Evolutionary conservation across 176 grass and related monocot genomes (phyloP).

Genomic region (Aegilops longissima): DNA sequence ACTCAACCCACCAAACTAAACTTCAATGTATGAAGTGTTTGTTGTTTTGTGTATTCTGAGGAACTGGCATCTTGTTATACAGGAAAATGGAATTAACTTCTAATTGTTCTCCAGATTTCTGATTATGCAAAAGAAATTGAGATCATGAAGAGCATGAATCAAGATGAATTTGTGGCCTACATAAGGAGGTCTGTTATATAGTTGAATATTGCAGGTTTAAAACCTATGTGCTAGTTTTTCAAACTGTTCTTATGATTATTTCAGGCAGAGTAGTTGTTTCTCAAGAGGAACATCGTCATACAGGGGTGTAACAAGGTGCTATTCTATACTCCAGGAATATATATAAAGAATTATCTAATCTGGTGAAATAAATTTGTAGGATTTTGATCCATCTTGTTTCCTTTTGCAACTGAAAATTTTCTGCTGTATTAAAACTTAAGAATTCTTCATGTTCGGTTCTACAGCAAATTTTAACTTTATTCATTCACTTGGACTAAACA

Average conservation of each 20-base stretch:
- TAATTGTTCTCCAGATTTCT: conserved; percentile 44
- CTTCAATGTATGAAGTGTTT: conserved; percentile 66
- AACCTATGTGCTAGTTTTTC: background rate
- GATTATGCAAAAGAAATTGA: conserved; percentile 88
- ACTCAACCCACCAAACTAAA: conserved; percentile 72
- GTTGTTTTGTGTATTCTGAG: conserved; percentile 8
- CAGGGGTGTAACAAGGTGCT: conserved; percentile 89
- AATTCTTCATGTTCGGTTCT: conserved; percentile 5
- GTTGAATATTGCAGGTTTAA: conserved; percentile 1
- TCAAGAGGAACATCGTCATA: conserved; percentile 93
- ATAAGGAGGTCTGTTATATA: conserved; percentile 70
- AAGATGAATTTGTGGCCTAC: conserved; percentile 90
- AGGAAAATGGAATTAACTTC: conserved; percentile 4
- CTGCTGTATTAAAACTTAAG: background rate
- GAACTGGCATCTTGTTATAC: conserved; percentile 24
- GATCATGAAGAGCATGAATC: conserved; percentile 82
- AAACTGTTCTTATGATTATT: conserved; percentile 25
- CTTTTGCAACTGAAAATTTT: background rate
- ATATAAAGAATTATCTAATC: background rate
- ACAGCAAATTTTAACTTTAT: conserved; percentile 12
- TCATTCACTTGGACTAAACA: conserved; percentile 39
- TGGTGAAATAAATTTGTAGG: background rate
- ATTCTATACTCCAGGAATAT: conserved; percentile 24
- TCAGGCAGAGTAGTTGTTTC: conserved; percentile 95
- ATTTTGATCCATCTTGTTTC: background rate